Percentiles rank a stretch among this genome's conserved stretches.
Conservation (phyloP, 495 filamentous ascomycete genomes). For the Chaetomium tenue region DNA sequence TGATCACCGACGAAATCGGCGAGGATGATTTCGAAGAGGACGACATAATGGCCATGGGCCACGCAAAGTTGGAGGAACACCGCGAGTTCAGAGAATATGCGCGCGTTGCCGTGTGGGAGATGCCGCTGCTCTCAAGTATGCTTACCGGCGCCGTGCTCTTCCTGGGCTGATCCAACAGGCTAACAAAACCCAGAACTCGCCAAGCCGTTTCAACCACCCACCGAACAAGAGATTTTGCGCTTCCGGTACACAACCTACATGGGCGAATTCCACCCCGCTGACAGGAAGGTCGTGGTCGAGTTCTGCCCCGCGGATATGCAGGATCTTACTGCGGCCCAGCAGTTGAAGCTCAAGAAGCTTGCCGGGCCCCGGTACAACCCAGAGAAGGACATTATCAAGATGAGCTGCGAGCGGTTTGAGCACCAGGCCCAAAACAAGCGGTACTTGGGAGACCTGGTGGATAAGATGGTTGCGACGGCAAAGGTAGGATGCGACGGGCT, state of each 20-base stretch:
- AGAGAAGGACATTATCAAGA: slow-evolving; percentile 75
- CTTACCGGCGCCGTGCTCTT: slow-evolving; percentile 7
- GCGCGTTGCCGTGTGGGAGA: slow-evolving; percentile 88
- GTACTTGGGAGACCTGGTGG: slow-evolving; percentile 76
- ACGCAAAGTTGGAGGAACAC: slow-evolving; percentile 84
- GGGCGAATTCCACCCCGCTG: slow-evolving; percentile 88
- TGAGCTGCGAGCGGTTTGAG: slow-evolving; percentile 86
- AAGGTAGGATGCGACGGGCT: slow-evolving; percentile 49
- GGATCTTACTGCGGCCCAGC: slow-evolving; percentile 61
- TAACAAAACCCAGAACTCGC: slow-evolving; percentile 60
- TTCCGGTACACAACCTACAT: slow-evolving; percentile 98
- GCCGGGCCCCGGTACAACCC: slow-evolving; percentile 89
- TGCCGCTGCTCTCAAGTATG: slow-evolving; percentile 86
- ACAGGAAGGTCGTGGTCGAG: slow-evolving; percentile 89
- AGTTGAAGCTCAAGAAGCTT: slow-evolving; percentile 81
- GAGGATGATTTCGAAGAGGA: slow-evolving; percentile 59
- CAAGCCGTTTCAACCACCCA: slow-evolving; percentile 73
- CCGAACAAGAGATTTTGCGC: slow-evolving; percentile 64
- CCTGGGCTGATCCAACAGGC: slow-evolving; percentile 6
- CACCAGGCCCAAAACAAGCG: slow-evolving; percentile 94
- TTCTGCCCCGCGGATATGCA: slow-evolving; percentile 68
- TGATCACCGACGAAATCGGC: slow-evolving; percentile 41
- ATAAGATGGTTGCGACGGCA: slow-evolving; percentile 69
- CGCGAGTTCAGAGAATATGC: slow-evolving; percentile 87
- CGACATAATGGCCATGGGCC: slow-evolving; percentile 75